Conservation (phyloP, 2,329 filamentous ascomycete species). For the Trichoderma cornu-damae region DNA sequence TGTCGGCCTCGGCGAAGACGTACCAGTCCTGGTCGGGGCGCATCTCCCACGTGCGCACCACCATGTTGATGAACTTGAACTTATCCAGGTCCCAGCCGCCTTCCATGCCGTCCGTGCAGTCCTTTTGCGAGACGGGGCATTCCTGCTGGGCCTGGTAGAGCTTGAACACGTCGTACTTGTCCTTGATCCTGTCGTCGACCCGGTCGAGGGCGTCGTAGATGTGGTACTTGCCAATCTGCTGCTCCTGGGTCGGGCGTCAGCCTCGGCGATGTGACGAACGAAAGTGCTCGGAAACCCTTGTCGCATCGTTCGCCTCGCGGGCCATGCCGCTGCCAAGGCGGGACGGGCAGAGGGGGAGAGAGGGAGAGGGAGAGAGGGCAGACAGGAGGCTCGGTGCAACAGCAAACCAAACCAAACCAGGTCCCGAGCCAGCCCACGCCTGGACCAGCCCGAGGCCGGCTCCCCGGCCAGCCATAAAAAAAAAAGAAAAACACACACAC, state of each 20-base stretch:
- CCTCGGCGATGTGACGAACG: too few relatives aligned
- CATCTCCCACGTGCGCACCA: constrained; percentile 50
- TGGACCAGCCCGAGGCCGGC: too few relatives aligned
- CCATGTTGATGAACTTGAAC: constrained; percentile 57
- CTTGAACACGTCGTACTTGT: constrained; percentile 41
- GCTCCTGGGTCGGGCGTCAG: constrained; percentile 34
- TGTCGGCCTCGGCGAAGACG: constrained; percentile 55
- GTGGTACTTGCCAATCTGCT: constrained; percentile 44
- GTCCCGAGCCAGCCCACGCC: too few relatives aligned
- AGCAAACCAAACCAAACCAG: not conserved
- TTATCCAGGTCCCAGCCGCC: constrained; percentile 53
- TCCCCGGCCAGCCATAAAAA: not conserved
- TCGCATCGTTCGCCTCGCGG: not conserved
- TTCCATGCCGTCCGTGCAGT: constrained; percentile 34
- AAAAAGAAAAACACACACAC: not conserved
- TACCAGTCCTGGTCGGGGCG: constrained; percentile 53
- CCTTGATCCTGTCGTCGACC: constrained; percentile 35
- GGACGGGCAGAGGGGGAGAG: not conserved
- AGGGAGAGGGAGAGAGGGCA: not conserved
- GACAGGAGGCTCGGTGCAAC: not conserved
- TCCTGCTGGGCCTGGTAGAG: constrained; percentile 42
- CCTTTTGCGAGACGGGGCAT: constrained; percentile 44
- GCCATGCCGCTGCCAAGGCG: constrained; percentile 8
- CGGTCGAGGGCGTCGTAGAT: constrained; percentile 40
- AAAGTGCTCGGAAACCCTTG: not conserved